A percentile compares a stretch with the other conserved stretches of the same genome.
These are phyloP conservation scores for Aspergillus ochraceus DNA, from an alignment of 2,329 filamentous ascomycete species.

Conservation along the genomic window DNA sequence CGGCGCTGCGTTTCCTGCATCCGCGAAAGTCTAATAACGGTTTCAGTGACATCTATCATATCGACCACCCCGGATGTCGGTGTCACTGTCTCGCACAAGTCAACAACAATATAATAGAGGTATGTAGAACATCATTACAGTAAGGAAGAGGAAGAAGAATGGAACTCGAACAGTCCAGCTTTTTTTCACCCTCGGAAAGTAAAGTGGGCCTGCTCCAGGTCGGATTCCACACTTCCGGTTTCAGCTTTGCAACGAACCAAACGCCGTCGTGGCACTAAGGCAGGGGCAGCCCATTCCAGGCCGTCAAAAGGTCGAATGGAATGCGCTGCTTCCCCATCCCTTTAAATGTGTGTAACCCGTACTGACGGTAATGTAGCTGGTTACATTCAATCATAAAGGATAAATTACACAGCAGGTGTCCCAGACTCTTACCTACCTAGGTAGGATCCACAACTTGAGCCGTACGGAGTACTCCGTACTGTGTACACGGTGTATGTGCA, in stretches of 20 bases:
- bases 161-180: not conserved
- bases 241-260: slow-evolving; percentile 18
- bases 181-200: not conserved
- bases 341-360: not conserved
- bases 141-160: not conserved
- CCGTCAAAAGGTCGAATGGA: slow-evolving; percentile 3
- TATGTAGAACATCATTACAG: not conserved
- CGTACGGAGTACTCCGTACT: too few species aligned
- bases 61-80: not conserved
- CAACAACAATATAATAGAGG: not conserved
- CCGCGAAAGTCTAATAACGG: not conserved
- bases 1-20: not conserved
- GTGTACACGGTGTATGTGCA: too few species aligned
- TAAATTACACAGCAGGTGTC: too few species aligned
- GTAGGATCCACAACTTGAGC: too few species aligned
- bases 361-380: not conserved
- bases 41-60: not conserved
- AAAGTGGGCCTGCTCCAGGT: slow-evolving; percentile 7
- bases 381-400: too few species aligned
- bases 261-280: slow-evolving; percentile 16
- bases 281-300: slow-evolving; percentile 12
- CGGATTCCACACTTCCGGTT: slow-evolving; percentile 21
- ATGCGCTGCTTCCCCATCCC: too few species aligned
- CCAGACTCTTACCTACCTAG: not conserved
- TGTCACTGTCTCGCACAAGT: not conserved